phyloP scores from a whole-genome alignment of 805 yeast species.

The Yamadazyma scolyti region DNA sequence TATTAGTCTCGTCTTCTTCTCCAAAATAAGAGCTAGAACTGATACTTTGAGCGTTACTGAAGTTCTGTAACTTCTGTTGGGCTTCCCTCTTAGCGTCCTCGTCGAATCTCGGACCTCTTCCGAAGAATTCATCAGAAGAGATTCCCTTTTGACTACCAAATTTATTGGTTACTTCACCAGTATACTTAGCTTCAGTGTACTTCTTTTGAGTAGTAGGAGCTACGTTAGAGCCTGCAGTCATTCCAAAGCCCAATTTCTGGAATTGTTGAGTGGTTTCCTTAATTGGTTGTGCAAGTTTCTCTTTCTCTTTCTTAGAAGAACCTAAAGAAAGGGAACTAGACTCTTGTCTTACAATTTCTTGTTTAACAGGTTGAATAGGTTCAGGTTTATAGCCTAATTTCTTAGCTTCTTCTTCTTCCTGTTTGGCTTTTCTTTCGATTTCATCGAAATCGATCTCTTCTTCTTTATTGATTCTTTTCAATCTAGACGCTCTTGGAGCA shows the following conservation, averaged over 20 bases:
- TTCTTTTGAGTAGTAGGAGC: conserved; percentile 27
- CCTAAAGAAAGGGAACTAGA: conserved; percentile 5
- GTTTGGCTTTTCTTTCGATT: conserved; percentile 72
- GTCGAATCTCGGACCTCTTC: conserved; percentile 77
- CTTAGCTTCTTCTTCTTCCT: conserved; percentile 70
- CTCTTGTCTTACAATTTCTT: neutral
- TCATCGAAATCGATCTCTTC: conserved; percentile 57
- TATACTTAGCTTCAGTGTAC: conserved; percentile 57
- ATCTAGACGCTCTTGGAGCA: conserved; percentile 51
- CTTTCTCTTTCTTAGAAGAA: conserved; percentile 7
- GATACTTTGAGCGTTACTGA: conserved; percentile 83
- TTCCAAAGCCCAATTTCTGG: conserved; percentile 87
- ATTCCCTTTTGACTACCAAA: conserved; percentile 91
- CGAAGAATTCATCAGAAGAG: conserved; percentile 92
- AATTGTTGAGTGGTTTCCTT: conserved; percentile 61
- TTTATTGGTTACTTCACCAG: conserved; percentile 72
- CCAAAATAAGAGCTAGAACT: conserved; percentile 94
- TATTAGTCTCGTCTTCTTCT: conserved; percentile 54
- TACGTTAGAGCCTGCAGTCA: conserved; percentile 64
- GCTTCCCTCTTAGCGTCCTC: conserved; percentile 79
- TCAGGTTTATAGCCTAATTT: conserved; percentile 49
- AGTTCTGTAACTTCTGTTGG: conserved; percentile 70
- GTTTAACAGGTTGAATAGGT: conserved; percentile 4
- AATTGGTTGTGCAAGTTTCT: conserved; percentile 23
- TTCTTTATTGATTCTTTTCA: conserved; percentile 48